Conservation (phyloP, 495 filamentous ascomycete species). For the Eremomyces bilateralis region DNA sequence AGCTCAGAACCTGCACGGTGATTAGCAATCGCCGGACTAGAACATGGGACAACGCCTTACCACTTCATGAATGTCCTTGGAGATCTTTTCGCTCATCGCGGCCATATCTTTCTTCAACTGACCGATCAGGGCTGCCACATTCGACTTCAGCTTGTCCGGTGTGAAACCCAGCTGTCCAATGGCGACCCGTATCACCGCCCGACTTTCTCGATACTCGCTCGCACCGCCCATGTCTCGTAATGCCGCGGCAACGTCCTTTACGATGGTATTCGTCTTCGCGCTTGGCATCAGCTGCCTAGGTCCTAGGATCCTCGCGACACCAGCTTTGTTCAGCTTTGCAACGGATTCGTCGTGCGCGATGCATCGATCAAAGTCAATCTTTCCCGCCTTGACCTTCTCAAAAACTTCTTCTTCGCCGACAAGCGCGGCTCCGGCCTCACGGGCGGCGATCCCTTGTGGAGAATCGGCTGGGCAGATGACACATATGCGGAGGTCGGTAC, state of each 20-base stretch:
- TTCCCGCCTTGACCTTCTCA: slow-evolving; percentile 47
- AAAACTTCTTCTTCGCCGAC: slow-evolving; percentile 77
- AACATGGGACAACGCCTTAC: slow-evolving; percentile 28
- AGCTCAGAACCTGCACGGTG: too few species aligned
- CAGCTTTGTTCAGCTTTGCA: slow-evolving; percentile 49
- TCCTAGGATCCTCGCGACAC: slow-evolving; percentile 60
- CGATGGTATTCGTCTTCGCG: slow-evolving; percentile 66
- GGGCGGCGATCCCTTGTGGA: slow-evolving; percentile 42
- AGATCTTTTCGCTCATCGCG: slow-evolving; percentile 41
- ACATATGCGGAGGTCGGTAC: slow-evolving; percentile 63
- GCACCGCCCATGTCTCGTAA: slow-evolving; percentile 65
- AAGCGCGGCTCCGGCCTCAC: slow-evolving; percentile 49
- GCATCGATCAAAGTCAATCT: slow-evolving; percentile 70
- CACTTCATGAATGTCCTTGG: slow-evolving; percentile 77
- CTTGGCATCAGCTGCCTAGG: slow-evolving; percentile 84
- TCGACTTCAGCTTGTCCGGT: slow-evolving; percentile 64
- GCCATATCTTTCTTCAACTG: slow-evolving; percentile 58
- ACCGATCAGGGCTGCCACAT: slow-evolving; percentile 58
- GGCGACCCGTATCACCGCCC: slow-evolving; percentile 68
- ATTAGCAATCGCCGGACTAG: too few species aligned
- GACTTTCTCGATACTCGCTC: slow-evolving; percentile 65
- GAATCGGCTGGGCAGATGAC: slow-evolving; percentile 71
- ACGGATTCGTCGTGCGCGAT: slow-evolving; percentile 67
- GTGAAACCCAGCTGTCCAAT: slow-evolving; percentile 82
- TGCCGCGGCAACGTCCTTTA: slow-evolving; percentile 44